Evolutionary conservation across 1,284 basidiomycete genomes (phyloP), one percentile per base, ranked within the genome.

Genomic region (Malassezia brasiliensis): DNA sequence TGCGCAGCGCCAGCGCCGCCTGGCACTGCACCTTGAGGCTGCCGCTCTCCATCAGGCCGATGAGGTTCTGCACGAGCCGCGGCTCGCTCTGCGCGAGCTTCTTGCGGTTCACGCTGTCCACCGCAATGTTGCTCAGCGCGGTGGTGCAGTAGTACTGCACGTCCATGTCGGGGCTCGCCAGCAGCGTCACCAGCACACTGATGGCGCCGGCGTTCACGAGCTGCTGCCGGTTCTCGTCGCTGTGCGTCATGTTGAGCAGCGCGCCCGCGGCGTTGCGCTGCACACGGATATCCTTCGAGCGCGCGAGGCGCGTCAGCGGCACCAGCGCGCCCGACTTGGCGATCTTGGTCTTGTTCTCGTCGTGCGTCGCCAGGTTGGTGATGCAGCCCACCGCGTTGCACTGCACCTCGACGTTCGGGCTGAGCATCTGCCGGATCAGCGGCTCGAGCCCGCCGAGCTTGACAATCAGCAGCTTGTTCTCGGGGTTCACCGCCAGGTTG

Each of bases 321-420:
- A 96, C 90, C 48, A 99, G 80, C 14, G 94, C 94, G 50, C 94
- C 94, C 4, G 91, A 96, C 79, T 96, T 96, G 52, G 94, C 94
- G 62, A 99, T 99, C 81, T 94, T 96, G 47, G 91, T 96, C 82
- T 99, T 99, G 82, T 99, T 99, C 76, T 99, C 94, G 72, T 99
- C 91, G 78, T 98, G 93, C 1, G 93, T 98, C 17, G 94, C 94
- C 52, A 99, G 81, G 76, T 99, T 99, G 35, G 94, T 99, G 53
- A 99, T 91, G 76, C 94, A 98, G 35, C 94, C 94, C 35, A 99
- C 94, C n/a, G 94, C 94, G 74, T 99, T 99, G 79, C 94, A 99
- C 77, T 98, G 94, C 2, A 99, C 94, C 76, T 99, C 94, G 38
- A 98, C 93, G 74, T 98, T 99, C 5, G 93, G 91, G 68, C 88